Conservation (phyloP, 139 green algal species). For the Chlamydomonas sp. region DNA sequence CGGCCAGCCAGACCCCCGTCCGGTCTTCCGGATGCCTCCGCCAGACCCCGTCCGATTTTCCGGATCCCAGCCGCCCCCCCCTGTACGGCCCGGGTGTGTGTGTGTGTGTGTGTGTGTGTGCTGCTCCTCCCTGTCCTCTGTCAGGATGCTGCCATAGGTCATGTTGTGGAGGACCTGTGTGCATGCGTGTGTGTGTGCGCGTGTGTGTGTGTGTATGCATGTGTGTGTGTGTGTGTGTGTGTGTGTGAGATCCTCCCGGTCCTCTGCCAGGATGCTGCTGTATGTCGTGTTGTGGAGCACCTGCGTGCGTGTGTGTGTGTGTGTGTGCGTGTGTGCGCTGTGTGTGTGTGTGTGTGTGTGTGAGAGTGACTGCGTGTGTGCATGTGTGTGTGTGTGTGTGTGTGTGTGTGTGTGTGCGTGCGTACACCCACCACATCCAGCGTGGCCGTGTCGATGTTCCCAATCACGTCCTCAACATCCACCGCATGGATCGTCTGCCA, state of each 20-base stretch:
- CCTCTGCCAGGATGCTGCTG: background rate
- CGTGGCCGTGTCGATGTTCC: background rate
- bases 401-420: background rate
- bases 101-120: no score
- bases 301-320: background rate
- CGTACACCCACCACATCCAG: conserved; percentile 1
- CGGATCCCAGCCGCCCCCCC: no score
- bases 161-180: conserved; percentile 25
- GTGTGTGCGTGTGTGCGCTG: background rate
- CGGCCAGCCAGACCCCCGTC: no score
- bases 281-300: background rate
- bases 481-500: conserved; percentile 21
- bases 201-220: background rate
- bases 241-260: background rate
- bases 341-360: background rate
- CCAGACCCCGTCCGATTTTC: no score
- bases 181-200: background rate
- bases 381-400: background rate
- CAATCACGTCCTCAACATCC: conserved; percentile 15
- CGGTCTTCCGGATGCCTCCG: no score
- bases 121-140: conserved; percentile 27
- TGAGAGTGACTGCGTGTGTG: background rate
- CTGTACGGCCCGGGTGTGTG: no score
- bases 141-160: conserved; percentile 21
- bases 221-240: background rate